Evolutionary conservation across 1,139 yeast genomes (phyloP).

Genomic region (Arxiozyma telluris): DNA sequence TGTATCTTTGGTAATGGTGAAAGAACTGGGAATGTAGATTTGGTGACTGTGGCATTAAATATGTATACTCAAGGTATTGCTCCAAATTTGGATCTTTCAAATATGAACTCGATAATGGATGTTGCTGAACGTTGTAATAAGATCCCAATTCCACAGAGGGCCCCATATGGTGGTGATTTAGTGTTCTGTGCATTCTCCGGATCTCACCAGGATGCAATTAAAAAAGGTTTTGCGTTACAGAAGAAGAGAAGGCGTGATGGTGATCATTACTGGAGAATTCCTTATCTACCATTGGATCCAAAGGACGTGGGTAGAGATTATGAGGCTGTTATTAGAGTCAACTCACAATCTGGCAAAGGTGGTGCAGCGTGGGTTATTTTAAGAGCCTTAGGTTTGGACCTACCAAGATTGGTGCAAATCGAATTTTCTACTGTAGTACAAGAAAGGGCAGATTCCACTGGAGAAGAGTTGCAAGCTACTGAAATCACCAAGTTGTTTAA

Average conservation of each 20-base stretch:
- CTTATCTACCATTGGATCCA: conserved; percentile 94
- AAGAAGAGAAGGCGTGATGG: conserved; percentile 41
- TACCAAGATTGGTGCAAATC: conserved; percentile 87
- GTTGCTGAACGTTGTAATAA: conserved; percentile 90
- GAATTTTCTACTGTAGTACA: conserved; percentile 84
- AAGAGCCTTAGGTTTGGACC: conserved; percentile 77
- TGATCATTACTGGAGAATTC: conserved; percentile 61
- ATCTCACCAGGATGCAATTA: conserved; percentile 96
- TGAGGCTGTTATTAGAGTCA: conserved; percentile 96
- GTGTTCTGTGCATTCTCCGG: conserved; percentile 97
- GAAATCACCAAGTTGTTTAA: conserved; percentile 76
- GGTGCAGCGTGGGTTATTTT: conserved; percentile 97
- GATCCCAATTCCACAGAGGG: conserved; percentile 86
- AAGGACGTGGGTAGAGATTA: conserved; percentile 92
- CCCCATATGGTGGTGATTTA: conserved; percentile 94
- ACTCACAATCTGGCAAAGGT: conserved; percentile 97
- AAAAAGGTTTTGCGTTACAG: conserved; percentile 77
- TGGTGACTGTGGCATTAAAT: conserved; percentile 86
- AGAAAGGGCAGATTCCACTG: conserved; percentile 66
- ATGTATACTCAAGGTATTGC: conserved; percentile 89
- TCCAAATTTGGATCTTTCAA: conserved; percentile 82
- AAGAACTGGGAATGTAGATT: conserved; percentile 95
- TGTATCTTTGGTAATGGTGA: conserved; percentile 97
- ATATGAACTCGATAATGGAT: conserved; percentile 70
- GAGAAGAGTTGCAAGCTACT: conserved; percentile 70